Conservation (phyloP, 768 basidiomycete genomes). For the Dacryopinax spathularia region DNA sequence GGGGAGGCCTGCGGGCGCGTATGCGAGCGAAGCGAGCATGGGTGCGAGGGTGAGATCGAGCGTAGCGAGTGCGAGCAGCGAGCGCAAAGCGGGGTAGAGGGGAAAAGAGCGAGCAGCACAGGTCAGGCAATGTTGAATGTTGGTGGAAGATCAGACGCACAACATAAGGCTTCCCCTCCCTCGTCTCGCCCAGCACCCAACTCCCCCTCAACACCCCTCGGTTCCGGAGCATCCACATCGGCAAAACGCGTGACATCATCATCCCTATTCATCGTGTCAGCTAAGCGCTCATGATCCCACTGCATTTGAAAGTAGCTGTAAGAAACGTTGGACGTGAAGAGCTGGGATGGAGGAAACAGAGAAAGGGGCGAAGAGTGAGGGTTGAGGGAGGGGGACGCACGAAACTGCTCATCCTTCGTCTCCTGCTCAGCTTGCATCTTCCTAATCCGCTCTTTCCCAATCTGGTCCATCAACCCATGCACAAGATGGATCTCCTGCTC, state of each 20-base stretch:
- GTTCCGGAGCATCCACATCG: constrained; percentile 2
- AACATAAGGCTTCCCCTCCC: constrained; percentile 1
- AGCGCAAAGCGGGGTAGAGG: too few relatives aligned
- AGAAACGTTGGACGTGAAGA: too few relatives aligned
- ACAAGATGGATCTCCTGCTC: background rate
- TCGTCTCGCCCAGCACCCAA: background rate
- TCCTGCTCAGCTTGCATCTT: background rate
- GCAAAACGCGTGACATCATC: background rate
- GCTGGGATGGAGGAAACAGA: too few relatives aligned
- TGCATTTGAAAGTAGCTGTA: too few relatives aligned
- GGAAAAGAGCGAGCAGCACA: too few relatives aligned
- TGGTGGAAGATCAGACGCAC: too few relatives aligned
- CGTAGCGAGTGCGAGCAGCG: background rate
- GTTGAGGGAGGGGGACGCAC: background rate
- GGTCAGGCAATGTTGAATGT: too few relatives aligned
- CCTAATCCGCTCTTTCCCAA: background rate
- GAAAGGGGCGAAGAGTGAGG: too few relatives aligned
- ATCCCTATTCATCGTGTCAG: background rate
- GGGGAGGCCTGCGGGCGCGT: background rate
- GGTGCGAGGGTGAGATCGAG: background rate
- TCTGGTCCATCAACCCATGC: background rate
- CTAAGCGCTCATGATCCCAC: too few relatives aligned
- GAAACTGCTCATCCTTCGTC: background rate
- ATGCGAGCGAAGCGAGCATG: too few relatives aligned
- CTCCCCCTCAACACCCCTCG: background rate